Evolutionary conservation across 2,329 filamentous ascomycete genomes (phyloP).

Genomic region (Zasmidium citrigriseum): DNA sequence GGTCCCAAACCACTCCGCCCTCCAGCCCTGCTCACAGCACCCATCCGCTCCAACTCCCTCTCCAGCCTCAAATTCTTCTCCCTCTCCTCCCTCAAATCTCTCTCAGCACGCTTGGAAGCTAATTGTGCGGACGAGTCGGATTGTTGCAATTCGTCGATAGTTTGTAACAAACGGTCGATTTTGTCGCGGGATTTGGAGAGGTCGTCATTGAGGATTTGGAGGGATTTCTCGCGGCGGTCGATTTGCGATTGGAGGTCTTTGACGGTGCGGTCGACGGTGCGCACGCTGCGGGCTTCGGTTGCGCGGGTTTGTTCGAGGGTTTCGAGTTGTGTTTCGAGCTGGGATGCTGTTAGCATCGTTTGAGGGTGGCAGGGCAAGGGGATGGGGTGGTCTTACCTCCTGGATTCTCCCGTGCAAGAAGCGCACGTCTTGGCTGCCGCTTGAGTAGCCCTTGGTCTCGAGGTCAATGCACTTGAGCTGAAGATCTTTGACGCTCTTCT

Average conservation of each 20-base stretch:
- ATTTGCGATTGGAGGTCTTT: conserved; percentile 92
- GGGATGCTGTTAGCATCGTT: conserved; percentile 30
- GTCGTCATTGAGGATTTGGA: conserved; percentile 79
- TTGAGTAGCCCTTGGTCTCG: conserved; percentile 96
- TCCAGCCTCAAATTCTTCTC: conserved; percentile 82
- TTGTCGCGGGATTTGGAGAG: conserved; percentile 84
- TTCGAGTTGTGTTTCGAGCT: conserved; percentile 68
- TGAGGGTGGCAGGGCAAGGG: conserved; percentile 1
- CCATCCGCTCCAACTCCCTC: conserved; percentile 69
- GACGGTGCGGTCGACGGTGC: conserved; percentile 90
- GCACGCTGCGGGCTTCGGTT: conserved; percentile 81
- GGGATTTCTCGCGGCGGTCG: conserved; percentile 85
- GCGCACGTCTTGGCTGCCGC: conserved; percentile 89
- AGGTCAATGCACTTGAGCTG: conserved; percentile 89
- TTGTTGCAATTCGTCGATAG: conserved; percentile 91
- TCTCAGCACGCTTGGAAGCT: conserved; percentile 78
- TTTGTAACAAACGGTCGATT: conserved; percentile 81
- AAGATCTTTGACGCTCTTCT: conserved; percentile 87
- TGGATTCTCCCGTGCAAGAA: conserved; percentile 93
- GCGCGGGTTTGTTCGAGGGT: conserved; percentile 76
- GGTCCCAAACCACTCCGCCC: conserved; percentile 39
- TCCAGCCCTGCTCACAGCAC: conserved; percentile 72
- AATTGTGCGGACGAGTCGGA: conserved; percentile 82
- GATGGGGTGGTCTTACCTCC: conserved; percentile 65
- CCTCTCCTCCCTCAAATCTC: conserved; percentile 83